These are phyloP conservation scores for Osmanthus fragrans DNA, from an alignment of 257 asterid species.

Conservation along the genomic window DNA sequence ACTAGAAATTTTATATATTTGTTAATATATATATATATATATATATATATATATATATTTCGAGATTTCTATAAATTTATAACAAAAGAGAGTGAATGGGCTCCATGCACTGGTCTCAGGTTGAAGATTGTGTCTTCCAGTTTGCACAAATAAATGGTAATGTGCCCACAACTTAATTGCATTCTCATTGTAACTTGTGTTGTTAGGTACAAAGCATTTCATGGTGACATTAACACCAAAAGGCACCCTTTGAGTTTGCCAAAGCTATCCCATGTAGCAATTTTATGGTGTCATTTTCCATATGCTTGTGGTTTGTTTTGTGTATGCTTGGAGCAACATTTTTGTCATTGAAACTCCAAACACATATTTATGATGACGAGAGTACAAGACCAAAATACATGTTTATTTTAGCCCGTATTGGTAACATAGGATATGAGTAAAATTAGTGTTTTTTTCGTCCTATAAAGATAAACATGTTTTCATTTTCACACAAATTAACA, in stretches of 20 bases:
- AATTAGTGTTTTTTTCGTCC: too few species aligned
- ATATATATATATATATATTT: neutral
- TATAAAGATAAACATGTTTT: too few species aligned
- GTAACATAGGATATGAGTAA: too few species aligned
- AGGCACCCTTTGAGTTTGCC: constrained; percentile 20
- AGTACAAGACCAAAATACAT: neutral
- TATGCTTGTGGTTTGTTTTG: neutral
- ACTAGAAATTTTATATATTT: too few species aligned
- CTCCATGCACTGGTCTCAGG: neutral
- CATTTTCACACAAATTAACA: too few species aligned
- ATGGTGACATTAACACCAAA: constrained; percentile 21
- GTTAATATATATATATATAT: too few species aligned
- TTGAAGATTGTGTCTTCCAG: neutral
- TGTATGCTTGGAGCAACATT: neutral
- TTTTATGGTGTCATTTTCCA: constrained; percentile 21
- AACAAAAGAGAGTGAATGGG: neutral
- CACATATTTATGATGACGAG: neutral
- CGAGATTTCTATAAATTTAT: neutral
- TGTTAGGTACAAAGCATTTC: constrained; percentile 13
- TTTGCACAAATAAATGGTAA: neutral
- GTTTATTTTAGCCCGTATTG: neutral
- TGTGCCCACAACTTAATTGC: constrained; percentile 11
- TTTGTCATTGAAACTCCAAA: neutral
- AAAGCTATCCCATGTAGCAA: constrained; percentile 11
- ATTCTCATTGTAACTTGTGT: constrained; percentile 8